Conservation (phyloP, 305 asterid species). For the Fraxinus xanthoxyloides region DNA sequence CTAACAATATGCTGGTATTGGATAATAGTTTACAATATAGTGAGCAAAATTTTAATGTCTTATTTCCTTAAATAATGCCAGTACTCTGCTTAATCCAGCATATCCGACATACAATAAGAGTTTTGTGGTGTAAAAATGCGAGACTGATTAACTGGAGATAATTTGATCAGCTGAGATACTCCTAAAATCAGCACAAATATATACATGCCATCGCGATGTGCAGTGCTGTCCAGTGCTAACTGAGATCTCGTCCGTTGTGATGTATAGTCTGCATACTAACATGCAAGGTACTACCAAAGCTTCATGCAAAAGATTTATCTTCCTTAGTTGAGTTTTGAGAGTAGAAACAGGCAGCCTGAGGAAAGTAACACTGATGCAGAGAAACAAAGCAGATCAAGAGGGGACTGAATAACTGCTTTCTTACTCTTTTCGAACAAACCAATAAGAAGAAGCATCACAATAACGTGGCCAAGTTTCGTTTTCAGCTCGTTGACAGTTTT, state of each 20-base stretch:
- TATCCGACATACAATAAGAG: background rate
- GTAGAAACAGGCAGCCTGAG: slow-evolving; percentile 70
- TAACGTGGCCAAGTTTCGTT: slow-evolving; percentile 85
- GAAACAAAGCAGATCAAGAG: slow-evolving; percentile 86
- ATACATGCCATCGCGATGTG: background rate
- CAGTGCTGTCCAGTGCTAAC: background rate
- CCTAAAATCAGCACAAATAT: background rate
- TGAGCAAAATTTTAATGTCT: background rate
- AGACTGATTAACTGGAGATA: background rate
- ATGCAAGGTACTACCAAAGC: background rate
- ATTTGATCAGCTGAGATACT: background rate
- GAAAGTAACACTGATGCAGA: slow-evolving; percentile 73
- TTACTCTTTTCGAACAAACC: slow-evolving; percentile 89
- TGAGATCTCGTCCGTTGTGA: background rate
- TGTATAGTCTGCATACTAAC: background rate
- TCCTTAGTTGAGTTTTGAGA: slow-evolving; percentile 60
- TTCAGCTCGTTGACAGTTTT: slow-evolving; percentile 78
- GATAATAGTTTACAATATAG: background rate
- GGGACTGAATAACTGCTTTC: slow-evolving; percentile 62
- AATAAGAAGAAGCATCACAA: slow-evolving; percentile 86
- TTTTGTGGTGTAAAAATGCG: background rate
- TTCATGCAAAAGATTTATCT: background rate
- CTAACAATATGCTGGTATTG: background rate
- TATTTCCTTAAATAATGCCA: background rate
- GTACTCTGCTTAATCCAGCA: background rate